phyloP scores from a whole-genome alignment of 371 early-diverging fungal genomes.

The Rhizomucor pusillus region DNA sequence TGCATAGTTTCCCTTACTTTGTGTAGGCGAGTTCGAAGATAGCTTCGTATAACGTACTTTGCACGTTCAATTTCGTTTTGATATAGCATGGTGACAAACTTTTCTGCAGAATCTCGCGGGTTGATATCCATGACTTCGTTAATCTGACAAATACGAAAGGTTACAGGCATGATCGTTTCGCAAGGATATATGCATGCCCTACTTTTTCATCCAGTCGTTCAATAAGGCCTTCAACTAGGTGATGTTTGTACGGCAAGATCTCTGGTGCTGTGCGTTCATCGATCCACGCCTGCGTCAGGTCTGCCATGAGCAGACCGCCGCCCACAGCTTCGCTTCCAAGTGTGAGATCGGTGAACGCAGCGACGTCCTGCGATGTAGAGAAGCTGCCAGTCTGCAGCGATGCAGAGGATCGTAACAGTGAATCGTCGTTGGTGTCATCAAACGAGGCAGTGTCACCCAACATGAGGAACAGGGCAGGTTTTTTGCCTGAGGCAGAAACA shows the following conservation, averaged over 20 bases:
- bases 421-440: no score
- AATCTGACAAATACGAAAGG: background rate
- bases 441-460: no score
- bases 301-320: constrained; percentile 14
- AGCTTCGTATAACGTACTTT: constrained; percentile 74
- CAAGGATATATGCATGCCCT: no score
- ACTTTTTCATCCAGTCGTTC: constrained; percentile 67
- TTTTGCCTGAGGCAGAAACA: no score
- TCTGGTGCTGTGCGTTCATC: constrained; percentile 83
- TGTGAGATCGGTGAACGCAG: no score
- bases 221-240: constrained; percentile 49
- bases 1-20: constrained; percentile 40
- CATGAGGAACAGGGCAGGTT: no score
- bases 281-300: constrained; percentile 71
- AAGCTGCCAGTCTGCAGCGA: no score
- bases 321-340: no score
- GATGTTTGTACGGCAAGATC: constrained; percentile 60
- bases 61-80: constrained; percentile 84
- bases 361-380: no score
- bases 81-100: constrained; percentile 61
- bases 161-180: no score
- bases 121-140: constrained; percentile 10
- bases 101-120: constrained; percentile 12
- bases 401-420: no score
- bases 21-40: constrained; percentile 66